Base-by-base conservation (phyloP, 148 eudicot species). In the Rhododendron ferrugineum region DNA sequence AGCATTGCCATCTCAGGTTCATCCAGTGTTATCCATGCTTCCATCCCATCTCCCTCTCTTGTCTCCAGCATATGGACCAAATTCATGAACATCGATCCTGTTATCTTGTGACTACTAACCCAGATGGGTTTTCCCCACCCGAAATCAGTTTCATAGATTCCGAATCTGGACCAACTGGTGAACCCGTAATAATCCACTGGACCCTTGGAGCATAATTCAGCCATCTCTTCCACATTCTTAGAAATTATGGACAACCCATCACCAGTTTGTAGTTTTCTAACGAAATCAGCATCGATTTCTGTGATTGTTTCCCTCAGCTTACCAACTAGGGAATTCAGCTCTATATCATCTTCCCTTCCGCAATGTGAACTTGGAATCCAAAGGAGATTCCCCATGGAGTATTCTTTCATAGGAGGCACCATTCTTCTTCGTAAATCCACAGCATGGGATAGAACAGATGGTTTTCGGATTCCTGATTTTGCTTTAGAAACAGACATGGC, bases 341-440 rank as follows among this genome's bases (percentile, higher is more conserved):
- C 87, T 16, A 16, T 85, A 3, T 36, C 80, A 10, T 85, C 87
- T 11, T 81, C 58, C 5, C 7, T 18, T 5, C 47, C 16, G 84
- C 81, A 85, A 60, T 70, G 20, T 23, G 83, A 52, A 28, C 72
- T 50, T 36, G 87, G 87, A 14, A 81, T 85, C 87, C 87, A 85
- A 4, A 85, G 84, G 56, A 85, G 83, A 40, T 85, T 85, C 32
- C 87, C 87, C 7, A 81, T 73, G 8, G 87, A 85, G 52, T 46
- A 56, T 81, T 81, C 84, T 73, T 49, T 58, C 56, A 85, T 18
- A 34, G 80, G 72, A 18, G 84, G 84, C 56, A 16, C 66, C 84
- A 81, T 85, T 85, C 87, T 70, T 40, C 84, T 50, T 23, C 87
- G 42, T 56, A 85, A 81, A 81, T 85, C 87, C 42, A 85, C 87